These are phyloP conservation scores for Cordyceps sp. DNA, from an alignment of 2,329 filamentous ascomycete genomes.

Conservation along the genomic window DNA sequence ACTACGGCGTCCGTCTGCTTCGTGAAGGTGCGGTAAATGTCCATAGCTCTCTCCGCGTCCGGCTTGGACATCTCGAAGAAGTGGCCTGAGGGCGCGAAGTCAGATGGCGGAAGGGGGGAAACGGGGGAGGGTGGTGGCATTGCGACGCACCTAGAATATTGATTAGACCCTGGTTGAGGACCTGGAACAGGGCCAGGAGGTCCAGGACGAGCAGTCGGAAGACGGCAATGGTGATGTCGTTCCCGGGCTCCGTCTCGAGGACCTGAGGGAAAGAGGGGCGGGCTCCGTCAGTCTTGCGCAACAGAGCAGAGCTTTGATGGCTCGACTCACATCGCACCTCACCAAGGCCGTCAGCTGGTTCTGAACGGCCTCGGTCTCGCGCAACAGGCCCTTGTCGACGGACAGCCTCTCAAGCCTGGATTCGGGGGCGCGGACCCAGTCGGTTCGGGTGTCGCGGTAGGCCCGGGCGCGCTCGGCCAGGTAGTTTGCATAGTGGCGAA, in stretches of 20 bases:
- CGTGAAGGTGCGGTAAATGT: constrained; percentile 84
- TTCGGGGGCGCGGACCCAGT: constrained; percentile 76
- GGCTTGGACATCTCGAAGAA: constrained; percentile 97
- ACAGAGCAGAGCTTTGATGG: not conserved
- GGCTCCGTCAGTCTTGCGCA: not conserved
- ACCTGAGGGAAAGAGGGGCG: constrained; percentile 33
- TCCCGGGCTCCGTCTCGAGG: constrained; percentile 75
- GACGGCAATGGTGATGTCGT: constrained; percentile 89
- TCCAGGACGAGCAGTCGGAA: constrained; percentile 86
- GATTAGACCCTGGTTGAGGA: constrained; percentile 93
- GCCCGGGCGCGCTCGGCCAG: constrained; percentile 67
- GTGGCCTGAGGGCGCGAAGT: constrained; percentile 43
- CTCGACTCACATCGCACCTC: constrained; percentile 63
- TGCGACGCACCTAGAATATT: constrained; percentile 72
- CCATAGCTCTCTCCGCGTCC: constrained; percentile 81
- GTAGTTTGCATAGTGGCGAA: constrained; percentile 80
- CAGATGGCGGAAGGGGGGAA: not conserved
- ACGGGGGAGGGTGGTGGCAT: constrained; percentile 3
- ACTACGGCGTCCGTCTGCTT: constrained; percentile 88
- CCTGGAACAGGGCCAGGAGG: constrained; percentile 76
- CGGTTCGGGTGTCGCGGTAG: constrained; percentile 69
- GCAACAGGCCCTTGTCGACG: constrained; percentile 79
- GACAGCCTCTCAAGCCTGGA: constrained; percentile 69
- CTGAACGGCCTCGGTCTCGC: constrained; percentile 85
- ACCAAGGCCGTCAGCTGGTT: constrained; percentile 71